Evolutionary conservation across 257 asterid genomes (phyloP).

Genomic region (Scutellaria barbata): DNA sequence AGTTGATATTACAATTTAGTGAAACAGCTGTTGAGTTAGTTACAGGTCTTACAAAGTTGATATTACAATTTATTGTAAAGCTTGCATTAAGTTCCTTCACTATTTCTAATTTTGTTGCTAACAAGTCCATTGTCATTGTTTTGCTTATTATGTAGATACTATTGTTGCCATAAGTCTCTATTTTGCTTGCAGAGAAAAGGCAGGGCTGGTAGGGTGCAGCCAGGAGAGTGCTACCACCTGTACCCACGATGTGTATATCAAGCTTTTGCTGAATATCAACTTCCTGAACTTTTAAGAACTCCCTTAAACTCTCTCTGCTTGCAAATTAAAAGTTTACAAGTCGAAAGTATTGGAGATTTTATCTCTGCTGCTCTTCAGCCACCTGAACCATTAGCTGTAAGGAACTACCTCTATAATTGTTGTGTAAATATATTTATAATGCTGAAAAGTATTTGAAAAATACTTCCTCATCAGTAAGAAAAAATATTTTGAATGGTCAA

Average conservation of each 20-base stretch:
- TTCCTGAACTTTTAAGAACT: slow-evolving; percentile 96
- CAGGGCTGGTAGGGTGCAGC: slow-evolving; percentile 99
- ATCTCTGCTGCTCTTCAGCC: slow-evolving; percentile 97
- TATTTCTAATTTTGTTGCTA: slow-evolving; percentile 1
- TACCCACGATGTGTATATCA: slow-evolving; percentile 93
- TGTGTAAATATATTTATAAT: slow-evolving; percentile 4
- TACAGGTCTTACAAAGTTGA: slow-evolving; percentile 26
- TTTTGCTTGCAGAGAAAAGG: slow-evolving; percentile 88
- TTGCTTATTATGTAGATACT: slow-evolving; percentile 8
- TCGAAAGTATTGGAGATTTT: slow-evolving; percentile 78
- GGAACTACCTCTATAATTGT: slow-evolving; percentile 36
- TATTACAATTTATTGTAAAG: slow-evolving; percentile 24
- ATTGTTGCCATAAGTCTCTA: slow-evolving; percentile 29
- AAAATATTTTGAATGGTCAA: neutral
- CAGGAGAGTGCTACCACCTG: slow-evolving; percentile 96
- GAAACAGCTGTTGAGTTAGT: slow-evolving; percentile 23
- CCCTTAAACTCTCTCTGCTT: slow-evolving; percentile 96
- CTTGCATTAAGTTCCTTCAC: slow-evolving; percentile 13
- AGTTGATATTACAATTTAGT: slow-evolving; percentile 25
- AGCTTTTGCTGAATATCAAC: slow-evolving; percentile 95
- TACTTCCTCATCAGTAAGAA: neutral
- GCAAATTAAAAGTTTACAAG: slow-evolving; percentile 97
- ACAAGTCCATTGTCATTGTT: slow-evolving; percentile 12
- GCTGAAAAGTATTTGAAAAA: slow-evolving; percentile 1
- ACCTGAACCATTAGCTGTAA: slow-evolving; percentile 88